Conservation (phyloP, 2,329 filamentous ascomycete species). For the Botryotinia narcissicola region DNA sequence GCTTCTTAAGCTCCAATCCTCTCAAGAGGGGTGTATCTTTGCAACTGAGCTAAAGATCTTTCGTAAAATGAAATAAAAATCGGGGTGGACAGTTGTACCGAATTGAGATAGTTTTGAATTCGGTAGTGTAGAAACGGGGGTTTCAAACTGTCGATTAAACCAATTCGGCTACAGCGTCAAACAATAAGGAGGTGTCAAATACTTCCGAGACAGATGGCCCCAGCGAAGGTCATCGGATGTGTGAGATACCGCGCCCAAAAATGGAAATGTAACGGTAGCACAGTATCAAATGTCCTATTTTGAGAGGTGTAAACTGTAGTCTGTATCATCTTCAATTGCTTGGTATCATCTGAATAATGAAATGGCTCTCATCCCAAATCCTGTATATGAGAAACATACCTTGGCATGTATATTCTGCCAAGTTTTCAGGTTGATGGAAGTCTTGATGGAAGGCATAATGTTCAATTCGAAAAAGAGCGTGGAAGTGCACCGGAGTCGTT, state of each 20-base stretch:
- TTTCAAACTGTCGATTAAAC: conserved; percentile 30
- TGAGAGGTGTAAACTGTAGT: background rate
- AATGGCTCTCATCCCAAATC: background rate
- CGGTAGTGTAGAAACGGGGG: background rate
- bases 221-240: background rate
- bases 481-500: background rate
- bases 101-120: conserved; percentile 22
- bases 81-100: background rate
- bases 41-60: background rate
- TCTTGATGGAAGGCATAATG: background rate
- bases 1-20: conserved; percentile 4
- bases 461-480: background rate
- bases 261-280: background rate
- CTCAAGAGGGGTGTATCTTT: background rate
- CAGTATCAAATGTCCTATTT: conserved; percentile 3
- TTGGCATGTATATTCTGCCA: background rate
- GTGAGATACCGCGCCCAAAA: background rate
- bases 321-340: background rate
- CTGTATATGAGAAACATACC: background rate
- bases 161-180: conserved; percentile 27
- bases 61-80: background rate
- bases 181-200: background rate
- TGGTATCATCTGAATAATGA: background rate
- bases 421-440: background rate
- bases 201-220: background rate